Evolutionary conservation across 805 yeast species (phyloP).

Genomic region (Candida ficus): DNA sequence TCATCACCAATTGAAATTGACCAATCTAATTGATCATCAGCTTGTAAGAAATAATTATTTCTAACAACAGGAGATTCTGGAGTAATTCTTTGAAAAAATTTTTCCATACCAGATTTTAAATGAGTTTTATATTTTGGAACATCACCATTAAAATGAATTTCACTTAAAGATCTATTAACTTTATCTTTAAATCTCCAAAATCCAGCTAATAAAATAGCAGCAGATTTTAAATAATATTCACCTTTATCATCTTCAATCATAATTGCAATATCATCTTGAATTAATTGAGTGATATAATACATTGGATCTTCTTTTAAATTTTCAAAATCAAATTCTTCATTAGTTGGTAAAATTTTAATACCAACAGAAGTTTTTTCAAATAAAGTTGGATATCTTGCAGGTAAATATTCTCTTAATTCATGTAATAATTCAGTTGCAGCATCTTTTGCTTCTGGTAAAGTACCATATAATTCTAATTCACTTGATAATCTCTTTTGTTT

Average conservation of each 20-base stretch:
- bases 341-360: constrained; percentile 41
- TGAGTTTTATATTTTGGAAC: constrained; percentile 61
- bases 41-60: constrained; percentile 61
- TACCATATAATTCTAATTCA: constrained; percentile 43
- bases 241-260: constrained; percentile 59
- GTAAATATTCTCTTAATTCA: constrained; percentile 48
- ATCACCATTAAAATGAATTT: constrained; percentile 61
- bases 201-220: constrained; percentile 60
- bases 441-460: constrained; percentile 43
- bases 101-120: constrained; percentile 59
- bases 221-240: constrained; percentile 51
- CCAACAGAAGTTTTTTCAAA: constrained; percentile 28
- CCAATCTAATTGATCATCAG: constrained; percentile 61
- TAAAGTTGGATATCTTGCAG: constrained; percentile 52
- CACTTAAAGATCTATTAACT: constrained; percentile 45
- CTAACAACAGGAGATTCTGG: constrained; percentile 62
- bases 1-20: constrained; percentile 60
- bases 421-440: constrained; percentile 53
- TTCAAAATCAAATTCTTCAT: constrained; percentile 38
- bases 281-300: constrained; percentile 49
- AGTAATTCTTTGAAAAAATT: constrained; percentile 51
- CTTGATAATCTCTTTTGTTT: constrained; percentile 47
- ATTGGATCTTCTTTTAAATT: constrained; percentile 47
- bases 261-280: constrained; percentile 65
- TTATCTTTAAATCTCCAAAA: constrained; percentile 68